A percentile compares a stretch with the other conserved stretches of the same genome.
Evolutionary conservation across 345 rosid genomes (phyloP).

Genomic region (Melaleuca alternifolia): DNA sequence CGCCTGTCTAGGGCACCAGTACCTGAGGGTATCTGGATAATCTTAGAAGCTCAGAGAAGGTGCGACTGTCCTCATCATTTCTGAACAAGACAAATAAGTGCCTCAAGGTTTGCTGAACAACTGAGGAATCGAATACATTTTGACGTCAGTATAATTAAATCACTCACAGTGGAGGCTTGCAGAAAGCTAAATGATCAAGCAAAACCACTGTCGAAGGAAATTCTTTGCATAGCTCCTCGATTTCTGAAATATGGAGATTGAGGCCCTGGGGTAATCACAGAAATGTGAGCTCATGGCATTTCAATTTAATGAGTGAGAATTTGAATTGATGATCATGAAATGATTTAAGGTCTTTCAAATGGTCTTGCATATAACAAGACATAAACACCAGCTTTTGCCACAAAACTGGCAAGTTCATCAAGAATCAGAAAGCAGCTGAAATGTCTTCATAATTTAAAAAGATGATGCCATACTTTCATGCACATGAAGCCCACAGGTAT

Average conservation of each 20-base stretch:
- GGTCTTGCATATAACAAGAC: neutral
- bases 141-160: neutral
- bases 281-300: neutral
- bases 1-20: neutral
- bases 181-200: slow-evolving; percentile 86
- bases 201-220: slow-evolving; percentile 66
- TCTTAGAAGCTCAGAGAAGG: slow-evolving; percentile 57
- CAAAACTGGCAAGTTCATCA: neutral
- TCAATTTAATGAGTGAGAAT: neutral
- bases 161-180: slow-evolving; percentile 72
- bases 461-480: slow-evolving; percentile 55
- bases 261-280: slow-evolving; percentile 50
- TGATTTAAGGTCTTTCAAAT: neutral
- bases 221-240: slow-evolving; percentile 67
- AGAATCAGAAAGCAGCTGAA: neutral
- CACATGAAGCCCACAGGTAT: slow-evolving; percentile 94
- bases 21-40: slow-evolving; percentile 86
- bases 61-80: slow-evolving; percentile 45
- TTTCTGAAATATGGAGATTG: slow-evolving; percentile 63
- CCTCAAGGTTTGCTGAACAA: neutral
- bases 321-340: neutral
- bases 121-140: neutral
- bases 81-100: slow-evolving; percentile 26
- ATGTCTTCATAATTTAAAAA: neutral
- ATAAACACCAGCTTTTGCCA: neutral